These are phyloP conservation scores for Furcasterigmium furcatum DNA, from an alignment of 2,329 filamentous ascomycete species.

Conservation along the genomic window DNA sequence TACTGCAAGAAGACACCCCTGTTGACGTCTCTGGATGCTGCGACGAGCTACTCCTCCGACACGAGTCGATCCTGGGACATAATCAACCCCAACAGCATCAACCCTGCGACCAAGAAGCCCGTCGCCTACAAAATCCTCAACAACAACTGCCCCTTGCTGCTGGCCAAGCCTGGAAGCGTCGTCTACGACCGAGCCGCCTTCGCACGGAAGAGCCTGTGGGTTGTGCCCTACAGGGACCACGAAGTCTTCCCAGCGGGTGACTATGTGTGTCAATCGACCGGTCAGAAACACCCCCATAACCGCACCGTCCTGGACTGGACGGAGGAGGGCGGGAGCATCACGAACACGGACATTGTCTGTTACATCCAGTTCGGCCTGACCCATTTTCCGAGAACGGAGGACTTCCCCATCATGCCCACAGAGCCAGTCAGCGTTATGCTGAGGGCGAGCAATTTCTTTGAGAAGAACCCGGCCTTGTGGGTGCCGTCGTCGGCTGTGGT, in stretches of 20 bases:
- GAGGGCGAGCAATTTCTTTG: conserved; percentile 48
- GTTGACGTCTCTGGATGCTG: conserved; percentile 16
- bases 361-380: conserved; percentile 54
- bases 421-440: conserved; percentile 49
- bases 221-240: conserved; percentile 53
- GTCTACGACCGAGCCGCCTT: conserved; percentile 11
- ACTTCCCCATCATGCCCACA: conserved; percentile 53
- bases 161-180: neutral
- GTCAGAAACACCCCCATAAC: conserved; percentile 38
- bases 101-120: conserved; percentile 43
- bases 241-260: conserved; percentile 58
- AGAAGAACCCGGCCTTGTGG: conserved; percentile 42
- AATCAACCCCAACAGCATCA: conserved; percentile 49
- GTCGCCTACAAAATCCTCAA: conserved; percentile 42
- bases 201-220: too few relatives aligned
- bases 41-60: conserved; percentile 37
- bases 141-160: conserved; percentile 7
- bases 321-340: conserved; percentile 46
- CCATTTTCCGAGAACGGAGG: conserved; percentile 51
- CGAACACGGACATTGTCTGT: conserved; percentile 53
- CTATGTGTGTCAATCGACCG: conserved; percentile 56
- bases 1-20: conserved; percentile 31
- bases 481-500: conserved; percentile 14
- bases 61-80: conserved; percentile 14
- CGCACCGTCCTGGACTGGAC: conserved; percentile 45